Evolutionary conservation across 768 basidiomycete species (phyloP), one percentile per base, ranked within the genome.

Genomic region (Hericium erinaceus): DNA sequence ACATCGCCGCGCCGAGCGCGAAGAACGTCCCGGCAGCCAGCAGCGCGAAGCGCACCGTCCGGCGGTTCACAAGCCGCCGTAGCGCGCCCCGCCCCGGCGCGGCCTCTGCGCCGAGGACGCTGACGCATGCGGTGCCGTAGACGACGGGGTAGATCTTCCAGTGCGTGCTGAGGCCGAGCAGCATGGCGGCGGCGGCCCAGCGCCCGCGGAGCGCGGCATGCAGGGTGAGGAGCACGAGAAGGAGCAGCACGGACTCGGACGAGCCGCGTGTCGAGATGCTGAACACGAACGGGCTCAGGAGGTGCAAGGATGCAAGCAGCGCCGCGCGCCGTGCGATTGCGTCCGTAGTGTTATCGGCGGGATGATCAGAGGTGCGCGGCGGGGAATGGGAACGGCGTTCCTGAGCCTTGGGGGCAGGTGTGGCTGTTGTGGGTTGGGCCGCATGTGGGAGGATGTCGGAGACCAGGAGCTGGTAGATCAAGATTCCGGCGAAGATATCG

Each of bases 61-160:
- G 73, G 65, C 58, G 37, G 64, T 79, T 87, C 20, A 85, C 65
- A 49, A 83, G 59, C 12, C 68, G 70, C 63, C 59, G 65, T 52
- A 77, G 52, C 22, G 18, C 48, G 54, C 38, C 49, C 48, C 60
- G 39, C 48, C 40, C 55, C 38, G 33, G 24, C 22, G 54, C 4
- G 24, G 3, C 53, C 40, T 63, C 63, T 10, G 58, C 41, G 4
- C 70, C 69, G 51, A 87, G 70, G 46, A 80, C 75, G 0, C 82
- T 80, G 56, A 93, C 71, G 59, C 91, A 84, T 39, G 83, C 80
- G n/a, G 87, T 78, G 0, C 87, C 90, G 68, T 98, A 98, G 57
- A 99, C 82, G 62, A 95, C 76, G 0, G 97, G 97, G 66, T 97
- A 98, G 57, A 99, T 91, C 73, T 99, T 99, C 91, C 93, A 95